Percentiles rank a stretch among this genome's conserved stretches.
phyloP scores from a whole-genome alignment of 495 filamentous ascomycete genomes.

The Ramalina intermedia region DNA sequence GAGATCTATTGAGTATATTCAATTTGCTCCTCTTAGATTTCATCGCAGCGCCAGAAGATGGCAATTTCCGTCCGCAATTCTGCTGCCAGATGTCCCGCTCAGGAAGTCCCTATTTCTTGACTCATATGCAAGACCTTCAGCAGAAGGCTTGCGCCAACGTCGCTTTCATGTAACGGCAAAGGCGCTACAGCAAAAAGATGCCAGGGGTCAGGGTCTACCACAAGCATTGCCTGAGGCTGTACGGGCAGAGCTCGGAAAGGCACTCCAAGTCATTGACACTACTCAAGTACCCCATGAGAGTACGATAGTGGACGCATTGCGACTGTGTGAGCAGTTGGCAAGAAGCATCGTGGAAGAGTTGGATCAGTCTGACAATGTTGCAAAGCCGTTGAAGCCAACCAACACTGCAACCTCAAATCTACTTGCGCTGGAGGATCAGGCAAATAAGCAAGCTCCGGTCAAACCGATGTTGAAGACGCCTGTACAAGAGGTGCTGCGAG shows the following conservation, averaged over 20 bases:
- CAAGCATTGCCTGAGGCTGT: neutral
- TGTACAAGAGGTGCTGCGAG: conserved; percentile 18
- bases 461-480: conserved; percentile 9
- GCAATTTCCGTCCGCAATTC: too few relatives aligned
- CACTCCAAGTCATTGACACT: conserved; percentile 10
- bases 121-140: too few relatives aligned
- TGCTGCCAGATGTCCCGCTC: too few relatives aligned
- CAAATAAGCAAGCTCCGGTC: neutral
- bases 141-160: too few relatives aligned
- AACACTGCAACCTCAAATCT: conserved; percentile 34
- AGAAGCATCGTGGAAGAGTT: conserved; percentile 21
- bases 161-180: too few relatives aligned
- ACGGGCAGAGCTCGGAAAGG: conserved; percentile 4
- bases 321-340: conserved; percentile 31
- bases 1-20: too few relatives aligned
- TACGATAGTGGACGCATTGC: conserved; percentile 26
- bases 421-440: conserved; percentile 34
- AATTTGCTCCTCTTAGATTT: too few relatives aligned
- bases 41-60: too few relatives aligned
- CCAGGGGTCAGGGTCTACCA: too few relatives aligned
- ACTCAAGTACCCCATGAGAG: conserved; percentile 27
- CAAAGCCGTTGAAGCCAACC: conserved; percentile 16
- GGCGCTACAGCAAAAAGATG: too few relatives aligned
- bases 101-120: too few relatives aligned
- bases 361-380: conserved; percentile 12